phyloP scores from a whole-genome alignment of 2,329 filamentous ascomycete genomes.

The Stemphylium vesicarium region DNA sequence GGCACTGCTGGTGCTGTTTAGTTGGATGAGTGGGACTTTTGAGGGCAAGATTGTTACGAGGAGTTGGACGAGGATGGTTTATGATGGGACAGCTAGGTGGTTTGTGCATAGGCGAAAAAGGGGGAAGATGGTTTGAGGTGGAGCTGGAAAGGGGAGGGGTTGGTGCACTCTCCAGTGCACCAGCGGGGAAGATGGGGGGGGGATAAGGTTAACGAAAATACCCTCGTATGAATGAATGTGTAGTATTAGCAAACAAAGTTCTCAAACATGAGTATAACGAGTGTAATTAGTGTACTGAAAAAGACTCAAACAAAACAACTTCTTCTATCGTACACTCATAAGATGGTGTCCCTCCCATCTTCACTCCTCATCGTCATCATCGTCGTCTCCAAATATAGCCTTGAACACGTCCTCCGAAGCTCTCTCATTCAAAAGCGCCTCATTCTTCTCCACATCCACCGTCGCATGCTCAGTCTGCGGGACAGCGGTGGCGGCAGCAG shows the following conservation, averaged over 20 bases:
- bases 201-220: too few species aligned
- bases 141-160: background rate
- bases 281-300: background rate
- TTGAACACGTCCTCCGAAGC: conserved; percentile 84
- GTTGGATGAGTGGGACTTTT: conserved; percentile 62
- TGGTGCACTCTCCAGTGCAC: too few species aligned
- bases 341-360: background rate
- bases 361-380: conserved; percentile 62
- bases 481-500: conserved; percentile 1
- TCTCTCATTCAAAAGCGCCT: conserved; percentile 74
- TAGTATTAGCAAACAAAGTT: too few species aligned
- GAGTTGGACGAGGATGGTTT: conserved; percentile 46
- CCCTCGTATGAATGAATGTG: too few species aligned
- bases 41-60: conserved; percentile 61
- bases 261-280: too few species aligned
- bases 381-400: conserved; percentile 91
- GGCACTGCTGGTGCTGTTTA: conserved; percentile 63
- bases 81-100: conserved; percentile 37
- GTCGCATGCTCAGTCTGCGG: conserved; percentile 30
- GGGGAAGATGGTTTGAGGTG: conserved; percentile 19
- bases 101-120: conserved; percentile 28
- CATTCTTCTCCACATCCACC: conserved; percentile 77
- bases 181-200: too few species aligned
- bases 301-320: background rate
- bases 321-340: background rate